Percentiles rank a stretch among this genome's conserved stretches.
phyloP scores from a whole-genome alignment of 2,329 filamentous ascomycete genomes.

The Blastomyces gilchristii region DNA sequence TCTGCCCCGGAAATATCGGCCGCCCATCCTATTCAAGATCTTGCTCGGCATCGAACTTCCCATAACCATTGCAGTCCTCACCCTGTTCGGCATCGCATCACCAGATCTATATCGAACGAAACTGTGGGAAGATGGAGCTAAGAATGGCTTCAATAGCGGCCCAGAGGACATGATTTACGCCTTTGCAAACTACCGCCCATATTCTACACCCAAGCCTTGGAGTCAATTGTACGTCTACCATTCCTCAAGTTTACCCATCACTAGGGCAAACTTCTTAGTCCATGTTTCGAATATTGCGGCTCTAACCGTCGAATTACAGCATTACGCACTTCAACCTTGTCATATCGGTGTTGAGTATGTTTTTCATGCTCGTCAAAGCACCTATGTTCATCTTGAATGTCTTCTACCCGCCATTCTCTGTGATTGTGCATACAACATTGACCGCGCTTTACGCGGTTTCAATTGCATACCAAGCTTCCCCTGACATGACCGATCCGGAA shows the following conservation, averaged over 20 bases:
- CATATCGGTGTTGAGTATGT: conserved; percentile 50
- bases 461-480: conserved; percentile 45
- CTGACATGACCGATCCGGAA: conserved; percentile 48
- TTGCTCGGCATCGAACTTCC: conserved; percentile 48
- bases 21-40: conserved; percentile 42
- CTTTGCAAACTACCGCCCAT: conserved; percentile 48
- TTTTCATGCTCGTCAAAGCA: conserved; percentile 49
- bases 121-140: conserved; percentile 52
- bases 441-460: conserved; percentile 46
- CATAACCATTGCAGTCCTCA: conserved; percentile 47
- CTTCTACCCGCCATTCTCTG: conserved; percentile 47
- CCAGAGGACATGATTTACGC: conserved; percentile 48
- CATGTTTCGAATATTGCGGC: background rate
- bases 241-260: background rate
- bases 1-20: conserved; percentile 46
- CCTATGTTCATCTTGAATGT: conserved; percentile 48
- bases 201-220: conserved; percentile 48
- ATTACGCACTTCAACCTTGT: conserved; percentile 53
- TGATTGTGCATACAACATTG: conserved; percentile 43
- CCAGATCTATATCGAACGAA: conserved; percentile 52
- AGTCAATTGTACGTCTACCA: conserved; percentile 44
- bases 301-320: conserved; percentile 27
- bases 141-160: conserved; percentile 53
- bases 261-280: background rate
- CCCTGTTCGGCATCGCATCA: conserved; percentile 52